Conservation (phyloP, 2,329 filamentous ascomycete genomes). For the Pezicula neosporulosa region DNA sequence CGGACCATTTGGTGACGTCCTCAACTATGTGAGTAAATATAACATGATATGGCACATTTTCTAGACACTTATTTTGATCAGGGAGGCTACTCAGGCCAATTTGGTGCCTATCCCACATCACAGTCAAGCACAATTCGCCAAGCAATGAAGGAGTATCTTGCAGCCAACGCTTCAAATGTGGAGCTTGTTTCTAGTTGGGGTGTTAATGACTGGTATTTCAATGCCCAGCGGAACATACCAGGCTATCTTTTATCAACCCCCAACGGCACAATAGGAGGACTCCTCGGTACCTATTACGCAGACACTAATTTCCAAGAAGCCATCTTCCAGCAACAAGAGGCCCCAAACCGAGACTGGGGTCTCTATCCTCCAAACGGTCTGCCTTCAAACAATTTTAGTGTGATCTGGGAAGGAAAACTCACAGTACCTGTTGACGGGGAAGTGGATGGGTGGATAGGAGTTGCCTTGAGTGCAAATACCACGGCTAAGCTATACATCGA, state of each 20-base stretch:
- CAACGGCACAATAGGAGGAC: conserved; percentile 33
- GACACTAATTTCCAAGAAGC: conserved; percentile 34
- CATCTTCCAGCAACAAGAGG: conserved; percentile 28
- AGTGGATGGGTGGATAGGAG: conserved; percentile 39
- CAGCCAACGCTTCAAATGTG: conserved; percentile 19
- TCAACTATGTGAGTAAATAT: conserved; percentile 31
- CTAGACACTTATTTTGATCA: not conserved
- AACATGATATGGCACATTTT: not conserved
- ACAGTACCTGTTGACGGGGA: conserved; percentile 33
- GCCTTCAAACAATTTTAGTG: conserved; percentile 42
- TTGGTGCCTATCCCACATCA: conserved; percentile 36
- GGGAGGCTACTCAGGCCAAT: conserved; percentile 40
- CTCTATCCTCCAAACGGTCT: conserved; percentile 38
- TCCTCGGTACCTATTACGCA: conserved; percentile 37
- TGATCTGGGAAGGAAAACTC: conserved; percentile 37
- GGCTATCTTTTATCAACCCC: conserved; percentile 34
- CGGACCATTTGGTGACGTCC: conserved; percentile 36
- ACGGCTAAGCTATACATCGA: conserved; percentile 36
- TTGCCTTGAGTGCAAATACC: conserved; percentile 36
- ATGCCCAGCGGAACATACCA: conserved; percentile 39
- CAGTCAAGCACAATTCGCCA: conserved; percentile 36
- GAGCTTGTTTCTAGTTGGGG: conserved; percentile 39
- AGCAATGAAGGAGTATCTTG: conserved; percentile 28
- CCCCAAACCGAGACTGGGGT: conserved; percentile 39
- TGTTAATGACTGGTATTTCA: conserved; percentile 40